Percentiles rank a stretch among this genome's conserved stretches.
phyloP scores from a whole-genome alignment of 2,329 filamentous ascomycete genomes.

The Grosmannia huntii region DNA sequence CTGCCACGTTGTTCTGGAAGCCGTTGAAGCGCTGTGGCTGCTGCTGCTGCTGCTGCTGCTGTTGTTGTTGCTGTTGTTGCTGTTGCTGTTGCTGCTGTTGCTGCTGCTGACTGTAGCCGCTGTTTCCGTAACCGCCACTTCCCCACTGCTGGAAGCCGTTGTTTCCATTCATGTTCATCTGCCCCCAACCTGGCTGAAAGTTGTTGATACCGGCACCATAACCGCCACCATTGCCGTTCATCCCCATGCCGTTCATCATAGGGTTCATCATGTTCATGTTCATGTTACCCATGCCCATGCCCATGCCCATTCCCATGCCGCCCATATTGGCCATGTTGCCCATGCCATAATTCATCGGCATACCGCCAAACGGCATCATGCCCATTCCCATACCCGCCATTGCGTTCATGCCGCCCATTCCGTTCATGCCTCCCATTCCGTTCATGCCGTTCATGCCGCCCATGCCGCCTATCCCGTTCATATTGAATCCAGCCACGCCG shows the following conservation, averaged over 20 bases:
- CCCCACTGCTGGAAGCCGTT: constrained; percentile 1
- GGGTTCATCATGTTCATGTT: constrained; percentile 17
- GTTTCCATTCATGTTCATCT: constrained; percentile 17
- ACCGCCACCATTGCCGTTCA: background rate
- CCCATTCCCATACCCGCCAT: constrained; percentile 24
- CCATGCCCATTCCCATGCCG: constrained; percentile 18
- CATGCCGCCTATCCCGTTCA: constrained; percentile 20
- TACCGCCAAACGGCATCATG: constrained; percentile 23
- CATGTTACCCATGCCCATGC: constrained; percentile 24
- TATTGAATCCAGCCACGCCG: constrained; percentile 22
- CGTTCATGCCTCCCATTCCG: constrained; percentile 11
- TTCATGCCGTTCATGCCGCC: constrained; percentile 19
- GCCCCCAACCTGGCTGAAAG: constrained; percentile 9
- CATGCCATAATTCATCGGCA: constrained; percentile 22
- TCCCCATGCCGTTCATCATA: constrained; percentile 4
- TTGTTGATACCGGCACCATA: background rate
- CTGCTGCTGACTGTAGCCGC: background rate
- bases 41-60: background rate
- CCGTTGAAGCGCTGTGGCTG: constrained; percentile 6
- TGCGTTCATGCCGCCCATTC: constrained; percentile 5
- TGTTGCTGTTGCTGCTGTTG: background rate
- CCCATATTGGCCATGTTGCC: constrained; percentile 22
- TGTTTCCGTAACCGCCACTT: background rate
- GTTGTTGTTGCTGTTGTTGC: background rate
- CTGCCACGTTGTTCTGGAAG: constrained; percentile 4